Conservation (phyloP, 805 yeast genomes). For the Helenozyma rhizophorensis region DNA sequence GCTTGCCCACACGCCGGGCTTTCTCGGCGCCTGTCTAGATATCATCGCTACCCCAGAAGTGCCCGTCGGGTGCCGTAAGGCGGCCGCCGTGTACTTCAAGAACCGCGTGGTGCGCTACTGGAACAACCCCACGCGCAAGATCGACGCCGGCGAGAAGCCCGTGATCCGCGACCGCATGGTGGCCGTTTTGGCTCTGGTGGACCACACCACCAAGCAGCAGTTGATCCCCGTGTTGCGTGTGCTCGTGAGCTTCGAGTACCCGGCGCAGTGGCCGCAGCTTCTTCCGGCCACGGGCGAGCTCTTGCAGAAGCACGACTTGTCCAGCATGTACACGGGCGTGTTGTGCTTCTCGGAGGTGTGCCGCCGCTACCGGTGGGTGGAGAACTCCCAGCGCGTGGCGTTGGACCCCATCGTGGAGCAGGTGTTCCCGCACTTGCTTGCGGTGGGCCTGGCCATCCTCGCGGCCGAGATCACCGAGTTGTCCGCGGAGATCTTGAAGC, state of each 20-base stretch:
- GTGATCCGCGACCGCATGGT: slow-evolving; percentile 65
- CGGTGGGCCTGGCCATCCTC: slow-evolving; percentile 54
- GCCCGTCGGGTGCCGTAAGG: slow-evolving; percentile 46
- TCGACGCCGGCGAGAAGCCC: slow-evolving; percentile 71
- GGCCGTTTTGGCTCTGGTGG: slow-evolving; percentile 48
- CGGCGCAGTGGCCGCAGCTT: slow-evolving; percentile 34
- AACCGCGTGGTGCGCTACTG: slow-evolving; percentile 67
- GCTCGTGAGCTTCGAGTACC: slow-evolving; percentile 31
- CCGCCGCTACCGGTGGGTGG: slow-evolving; percentile 67
- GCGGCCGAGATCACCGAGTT: slow-evolving; percentile 25
- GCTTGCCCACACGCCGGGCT: slow-evolving; percentile 61
- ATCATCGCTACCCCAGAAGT: slow-evolving; percentile 50
- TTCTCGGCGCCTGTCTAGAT: slow-evolving; percentile 78
- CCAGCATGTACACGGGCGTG: slow-evolving; percentile 58
- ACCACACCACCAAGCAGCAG: slow-evolving; percentile 34
- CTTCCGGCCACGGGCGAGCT: slow-evolving; percentile 29
- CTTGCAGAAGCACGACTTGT: slow-evolving; percentile 23
- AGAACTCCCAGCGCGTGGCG: slow-evolving; percentile 40
- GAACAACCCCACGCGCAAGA: slow-evolving; percentile 32
- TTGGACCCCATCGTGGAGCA: slow-evolving; percentile 45
- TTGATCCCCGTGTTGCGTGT: slow-evolving; percentile 38
- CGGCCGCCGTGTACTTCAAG: slow-evolving; percentile 81
- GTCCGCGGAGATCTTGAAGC: slow-evolving; percentile 68
- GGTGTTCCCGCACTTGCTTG: slow-evolving; percentile 63
- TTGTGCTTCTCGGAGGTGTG: slow-evolving; percentile 66